A percentile compares a stretch with the other conserved stretches of the same genome.
These are phyloP conservation scores for Escallonia rubra DNA, from an alignment of 129 eudicot species.

Conservation along the genomic window DNA sequence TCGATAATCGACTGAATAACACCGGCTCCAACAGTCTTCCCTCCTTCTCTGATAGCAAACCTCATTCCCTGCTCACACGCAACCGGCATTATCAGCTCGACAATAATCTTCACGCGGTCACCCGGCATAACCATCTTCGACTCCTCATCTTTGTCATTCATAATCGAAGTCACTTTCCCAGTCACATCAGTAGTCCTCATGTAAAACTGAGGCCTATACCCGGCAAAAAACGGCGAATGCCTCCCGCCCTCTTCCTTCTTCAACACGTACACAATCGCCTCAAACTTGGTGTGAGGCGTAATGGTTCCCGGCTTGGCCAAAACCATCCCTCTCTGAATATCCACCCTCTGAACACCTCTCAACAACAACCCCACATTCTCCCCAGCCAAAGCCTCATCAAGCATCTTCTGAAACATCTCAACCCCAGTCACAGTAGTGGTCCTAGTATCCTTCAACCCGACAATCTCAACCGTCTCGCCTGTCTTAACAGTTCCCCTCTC, in stretches of 20 bases:
- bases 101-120: constrained; percentile 88
- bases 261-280: constrained; percentile 75
- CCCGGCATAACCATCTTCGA: constrained; percentile 98
- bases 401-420: constrained; percentile 85
- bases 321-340: constrained; percentile 88
- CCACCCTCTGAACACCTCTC: constrained; percentile 69
- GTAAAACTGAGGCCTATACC: constrained; percentile 88
- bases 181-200: constrained; percentile 96
- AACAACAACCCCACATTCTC: constrained; percentile 80
- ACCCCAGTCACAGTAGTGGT: constrained; percentile 76
- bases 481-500: constrained; percentile 73
- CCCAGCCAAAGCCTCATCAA: constrained; percentile 83
- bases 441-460: constrained; percentile 66
- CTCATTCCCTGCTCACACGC: constrained; percentile 92
- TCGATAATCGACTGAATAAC: constrained; percentile 70
- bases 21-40: constrained; percentile 98
- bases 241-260: constrained; percentile 94
- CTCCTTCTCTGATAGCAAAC: constrained; percentile 98
- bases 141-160: constrained; percentile 83
- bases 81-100: constrained; percentile 75
- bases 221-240: constrained; percentile 82
- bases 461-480: constrained; percentile 79
- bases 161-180: constrained; percentile 60
- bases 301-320: constrained; percentile 66
- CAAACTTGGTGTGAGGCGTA: constrained; percentile 73